Percentiles rank a stretch among this genome's conserved stretches.
Conservation (phyloP, 23 red algal species). For the Porphyridium purpureum region DNA sequence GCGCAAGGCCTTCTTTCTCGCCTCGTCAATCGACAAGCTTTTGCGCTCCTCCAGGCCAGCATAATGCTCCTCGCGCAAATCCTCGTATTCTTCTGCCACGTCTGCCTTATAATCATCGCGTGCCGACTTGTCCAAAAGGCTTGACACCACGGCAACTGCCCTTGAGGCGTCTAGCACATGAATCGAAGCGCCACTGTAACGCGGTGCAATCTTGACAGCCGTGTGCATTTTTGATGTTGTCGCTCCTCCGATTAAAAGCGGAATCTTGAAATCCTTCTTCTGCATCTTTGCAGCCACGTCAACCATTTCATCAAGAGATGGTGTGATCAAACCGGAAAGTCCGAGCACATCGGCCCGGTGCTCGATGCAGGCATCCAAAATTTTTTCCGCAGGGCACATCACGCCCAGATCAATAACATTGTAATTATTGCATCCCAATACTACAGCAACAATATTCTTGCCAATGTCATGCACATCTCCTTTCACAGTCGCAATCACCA, state of each 20-base stretch:
- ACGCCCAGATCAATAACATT: conserved; percentile 54
- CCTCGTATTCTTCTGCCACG: conserved; percentile 64
- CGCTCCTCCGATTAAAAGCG: conserved; percentile 43
- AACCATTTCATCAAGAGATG: conserved; percentile 74
- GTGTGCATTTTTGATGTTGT: conserved; percentile 82
- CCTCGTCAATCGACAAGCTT: conserved; percentile 22
- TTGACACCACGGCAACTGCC: conserved; percentile 49
- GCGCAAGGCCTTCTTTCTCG: conserved; percentile 17
- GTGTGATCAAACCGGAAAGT: conserved; percentile 59
- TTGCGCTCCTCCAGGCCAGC: conserved; percentile 66
- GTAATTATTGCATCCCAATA: conserved; percentile 63
- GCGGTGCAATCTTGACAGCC: conserved; percentile 49
- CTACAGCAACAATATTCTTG: conserved; percentile 74
- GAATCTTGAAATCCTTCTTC: conserved; percentile 40
- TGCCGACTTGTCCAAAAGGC: conserved; percentile 30
- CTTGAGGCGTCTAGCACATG: conserved; percentile 68
- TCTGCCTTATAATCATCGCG: conserved; percentile 52
- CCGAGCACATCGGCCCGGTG: conserved; percentile 49
- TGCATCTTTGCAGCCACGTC: conserved; percentile 36
- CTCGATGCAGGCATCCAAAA: conserved; percentile 43
- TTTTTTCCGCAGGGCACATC: conserved; percentile 57
- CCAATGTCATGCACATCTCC: conserved; percentile 78
- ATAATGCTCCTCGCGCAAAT: conserved; percentile 72
- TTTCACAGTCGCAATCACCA: conserved; percentile 75
- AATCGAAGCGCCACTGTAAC: conserved; percentile 32